Evolutionary conservation across 2,329 filamentous ascomycete genomes (phyloP).

Genomic region (Aspergillus quadricinctus): DNA sequence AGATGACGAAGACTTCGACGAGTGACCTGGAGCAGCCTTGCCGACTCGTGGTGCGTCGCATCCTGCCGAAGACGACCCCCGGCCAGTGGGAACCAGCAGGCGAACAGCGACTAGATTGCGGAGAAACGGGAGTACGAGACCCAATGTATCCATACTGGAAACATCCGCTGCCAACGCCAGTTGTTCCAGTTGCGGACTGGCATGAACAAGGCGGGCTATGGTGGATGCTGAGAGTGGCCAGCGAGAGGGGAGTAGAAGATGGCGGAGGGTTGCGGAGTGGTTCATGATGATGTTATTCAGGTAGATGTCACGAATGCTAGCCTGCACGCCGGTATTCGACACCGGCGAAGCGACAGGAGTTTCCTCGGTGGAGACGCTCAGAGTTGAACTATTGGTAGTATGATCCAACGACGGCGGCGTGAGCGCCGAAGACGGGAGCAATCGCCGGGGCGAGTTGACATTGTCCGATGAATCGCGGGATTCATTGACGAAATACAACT

Average conservation of each 20-base stretch:
- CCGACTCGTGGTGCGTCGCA: background rate
- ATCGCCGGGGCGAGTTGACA: slow-evolving; percentile 29
- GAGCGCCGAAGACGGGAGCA: slow-evolving; percentile 18
- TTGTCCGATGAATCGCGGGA: slow-evolving; percentile 25
- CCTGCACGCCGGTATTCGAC: slow-evolving; percentile 19
- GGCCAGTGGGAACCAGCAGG: slow-evolving; percentile 33
- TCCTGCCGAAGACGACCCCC: slow-evolving; percentile 7
- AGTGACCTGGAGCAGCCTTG: background rate
- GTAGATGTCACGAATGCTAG: slow-evolving; percentile 42
- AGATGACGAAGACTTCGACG: background rate
- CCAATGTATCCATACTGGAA: slow-evolving; percentile 35
- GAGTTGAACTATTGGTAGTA: slow-evolving; percentile 3
- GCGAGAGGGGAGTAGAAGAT: slow-evolving; percentile 53
- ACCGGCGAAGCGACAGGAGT: slow-evolving; percentile 19
- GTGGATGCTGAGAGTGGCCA: slow-evolving; percentile 50
- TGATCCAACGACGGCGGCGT: slow-evolving; percentile 25
- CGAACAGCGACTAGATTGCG: slow-evolving; percentile 38
- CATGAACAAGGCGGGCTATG: slow-evolving; percentile 49
- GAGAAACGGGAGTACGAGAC: slow-evolving; percentile 38
- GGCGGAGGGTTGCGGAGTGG: slow-evolving; percentile 50
- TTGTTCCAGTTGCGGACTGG: slow-evolving; percentile 57
- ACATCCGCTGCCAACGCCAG: slow-evolving; percentile 49
- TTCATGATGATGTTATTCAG: slow-evolving; percentile 48
- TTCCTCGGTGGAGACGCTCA: slow-evolving; percentile 20
- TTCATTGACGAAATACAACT: slow-evolving; percentile 49